Evolutionary conservation across 805 yeast species (phyloP).

Genomic region (Schizosaccharomyces japonicus): DNA sequence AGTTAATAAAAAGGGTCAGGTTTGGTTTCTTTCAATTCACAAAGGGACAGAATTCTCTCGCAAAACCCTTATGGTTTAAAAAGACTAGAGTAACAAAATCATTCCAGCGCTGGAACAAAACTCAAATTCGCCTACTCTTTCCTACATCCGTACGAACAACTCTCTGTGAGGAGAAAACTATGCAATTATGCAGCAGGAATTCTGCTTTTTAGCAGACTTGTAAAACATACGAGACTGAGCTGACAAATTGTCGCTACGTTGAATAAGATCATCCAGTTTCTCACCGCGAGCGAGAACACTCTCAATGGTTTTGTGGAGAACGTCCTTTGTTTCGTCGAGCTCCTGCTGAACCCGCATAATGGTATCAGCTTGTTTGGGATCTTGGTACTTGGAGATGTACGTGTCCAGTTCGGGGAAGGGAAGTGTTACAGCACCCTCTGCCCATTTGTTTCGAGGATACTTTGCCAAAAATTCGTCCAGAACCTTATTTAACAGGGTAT

Average conservation of each 20-base stretch:
- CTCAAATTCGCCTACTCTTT: no score
- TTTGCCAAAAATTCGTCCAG: conserved; percentile 72
- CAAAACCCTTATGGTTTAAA: no score
- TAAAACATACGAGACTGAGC: conserved; percentile 79
- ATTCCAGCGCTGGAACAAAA: no score
- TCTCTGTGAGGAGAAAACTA: conserved; percentile 18
- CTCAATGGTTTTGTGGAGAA: conserved; percentile 85
- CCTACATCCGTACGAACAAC: no score
- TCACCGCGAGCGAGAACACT: conserved; percentile 89
- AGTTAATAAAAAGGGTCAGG: no score
- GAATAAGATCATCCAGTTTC: conserved; percentile 77
- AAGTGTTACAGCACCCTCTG: conserved; percentile 15
- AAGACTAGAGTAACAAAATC: no score
- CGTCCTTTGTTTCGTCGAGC: conserved; percentile 90
- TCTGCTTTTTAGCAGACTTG: conserved; percentile 77
- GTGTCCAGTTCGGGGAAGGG: conserved; percentile 36
- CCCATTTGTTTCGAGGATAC: conserved; percentile 59
- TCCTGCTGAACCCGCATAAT: conserved; percentile 94
- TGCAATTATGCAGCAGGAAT: conserved; percentile 65
- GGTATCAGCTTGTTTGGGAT: conserved; percentile 91
- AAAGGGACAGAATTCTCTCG: no score
- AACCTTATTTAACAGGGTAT: conserved; percentile 69
- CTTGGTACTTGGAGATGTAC: conserved; percentile 70
- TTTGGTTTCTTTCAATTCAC: no score
- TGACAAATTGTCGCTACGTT: conserved; percentile 80